phyloP scores from a whole-genome alignment of 2,329 filamentous ascomycete genomes.

The Verticillium zaregamsianum region DNA sequence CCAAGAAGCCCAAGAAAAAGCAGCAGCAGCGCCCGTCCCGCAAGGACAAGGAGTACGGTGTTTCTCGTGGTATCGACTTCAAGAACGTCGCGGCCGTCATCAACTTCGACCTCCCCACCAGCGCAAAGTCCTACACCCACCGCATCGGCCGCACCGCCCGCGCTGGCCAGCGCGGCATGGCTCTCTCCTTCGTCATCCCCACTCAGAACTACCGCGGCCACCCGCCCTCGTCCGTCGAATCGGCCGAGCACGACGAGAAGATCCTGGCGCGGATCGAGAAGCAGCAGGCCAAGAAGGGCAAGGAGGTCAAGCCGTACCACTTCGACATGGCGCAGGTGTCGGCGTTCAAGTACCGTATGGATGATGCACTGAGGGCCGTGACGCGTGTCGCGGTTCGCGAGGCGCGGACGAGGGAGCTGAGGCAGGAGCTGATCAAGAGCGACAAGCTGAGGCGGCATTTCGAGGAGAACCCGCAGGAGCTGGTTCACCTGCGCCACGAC shows the following conservation, averaged over 20 bases:
- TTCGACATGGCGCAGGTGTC: constrained; percentile 95
- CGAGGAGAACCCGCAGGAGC: constrained; percentile 90
- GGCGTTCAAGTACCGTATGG: constrained; percentile 91
- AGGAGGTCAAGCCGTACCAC: constrained; percentile 82
- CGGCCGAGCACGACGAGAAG: constrained; percentile 78
- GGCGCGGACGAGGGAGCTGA: constrained; percentile 80
- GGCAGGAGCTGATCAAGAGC: constrained; percentile 85
- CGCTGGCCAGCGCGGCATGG: constrained; percentile 88
- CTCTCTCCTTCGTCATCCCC: constrained; percentile 91
- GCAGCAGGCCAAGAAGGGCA: constrained; percentile 72
- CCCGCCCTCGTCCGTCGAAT: constrained; percentile 73
- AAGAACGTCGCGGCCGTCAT: constrained; percentile 90
- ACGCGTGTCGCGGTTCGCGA: constrained; percentile 88
- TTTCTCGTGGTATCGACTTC: constrained; percentile 83
- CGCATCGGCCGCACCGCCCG: constrained; percentile 90
- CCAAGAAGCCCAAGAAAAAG: constrained; percentile 49
- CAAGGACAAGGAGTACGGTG: constrained; percentile 81
- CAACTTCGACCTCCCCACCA: constrained; percentile 92
- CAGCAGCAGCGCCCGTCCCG: constrained; percentile 52
- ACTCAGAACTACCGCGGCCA: constrained; percentile 81
- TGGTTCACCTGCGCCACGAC: constrained; percentile 85
- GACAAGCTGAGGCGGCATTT: constrained; percentile 95
- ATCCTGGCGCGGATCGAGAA: constrained; percentile 75
- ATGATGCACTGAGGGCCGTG: constrained; percentile 84
- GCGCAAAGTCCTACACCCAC: constrained; percentile 92